These are phyloP conservation scores for Pseudotsuga menziesii DNA, from an alignment of 75 land plant genomes.

Conservation along the genomic window DNA sequence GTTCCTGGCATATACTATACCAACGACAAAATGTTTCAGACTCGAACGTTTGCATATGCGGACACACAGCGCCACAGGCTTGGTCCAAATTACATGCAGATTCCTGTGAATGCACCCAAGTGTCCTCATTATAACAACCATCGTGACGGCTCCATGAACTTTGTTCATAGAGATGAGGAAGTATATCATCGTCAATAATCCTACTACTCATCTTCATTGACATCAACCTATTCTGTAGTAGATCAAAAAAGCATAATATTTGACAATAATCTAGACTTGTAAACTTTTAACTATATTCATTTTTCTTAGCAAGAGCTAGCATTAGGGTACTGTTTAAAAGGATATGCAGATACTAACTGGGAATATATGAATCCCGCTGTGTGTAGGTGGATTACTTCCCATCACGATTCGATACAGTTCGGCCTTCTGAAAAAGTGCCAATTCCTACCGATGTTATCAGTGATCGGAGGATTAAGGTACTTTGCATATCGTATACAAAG, in stretches of 20 bases:
- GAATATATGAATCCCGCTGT: not conserved
- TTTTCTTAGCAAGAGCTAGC: too few species aligned
- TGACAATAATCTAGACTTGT: too few species aligned
- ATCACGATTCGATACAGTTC: slow-evolving; percentile 42
- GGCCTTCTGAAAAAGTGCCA: slow-evolving; percentile 33
- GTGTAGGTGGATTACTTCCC: slow-evolving; percentile 56
- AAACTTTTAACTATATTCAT: too few species aligned
- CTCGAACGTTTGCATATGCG: slow-evolving; percentile 37
- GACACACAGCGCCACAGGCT: slow-evolving; percentile 43
- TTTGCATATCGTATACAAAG: too few species aligned
- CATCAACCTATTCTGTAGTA: not conserved
- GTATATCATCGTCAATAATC: not conserved
- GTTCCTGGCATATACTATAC: slow-evolving; percentile 48
- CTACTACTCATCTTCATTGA: not conserved
- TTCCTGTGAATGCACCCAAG: slow-evolving; percentile 52
- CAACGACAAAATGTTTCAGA: slow-evolving; percentile 45
- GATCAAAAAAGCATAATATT: not conserved
- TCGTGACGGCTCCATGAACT: slow-evolving; percentile 46
- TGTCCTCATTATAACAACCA: slow-evolving; percentile 49
- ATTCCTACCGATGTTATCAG: slow-evolving; percentile 16
- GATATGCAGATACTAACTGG: not conserved
- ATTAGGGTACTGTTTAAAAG: too few species aligned
- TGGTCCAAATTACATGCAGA: slow-evolving; percentile 42
- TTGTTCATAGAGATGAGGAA: slow-evolving; percentile 49
- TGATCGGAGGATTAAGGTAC: slow-evolving; percentile 31